Conservation (phyloP, 371 early-diverging fungal genomes). For the Pancytospora epiphaga region DNA sequence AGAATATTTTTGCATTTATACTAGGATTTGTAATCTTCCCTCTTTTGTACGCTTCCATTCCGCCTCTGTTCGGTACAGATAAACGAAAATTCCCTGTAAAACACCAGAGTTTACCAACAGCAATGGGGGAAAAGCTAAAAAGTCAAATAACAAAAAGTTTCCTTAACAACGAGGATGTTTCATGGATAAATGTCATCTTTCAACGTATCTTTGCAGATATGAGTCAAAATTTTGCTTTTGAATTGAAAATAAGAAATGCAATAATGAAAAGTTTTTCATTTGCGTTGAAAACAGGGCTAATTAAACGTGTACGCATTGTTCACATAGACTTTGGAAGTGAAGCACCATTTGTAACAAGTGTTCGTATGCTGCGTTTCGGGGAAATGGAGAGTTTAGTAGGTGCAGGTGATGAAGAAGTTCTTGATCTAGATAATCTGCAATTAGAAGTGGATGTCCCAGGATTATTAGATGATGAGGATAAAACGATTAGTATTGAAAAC, state of each 20-base stretch:
- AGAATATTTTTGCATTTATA: no score
- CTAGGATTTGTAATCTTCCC: no score
- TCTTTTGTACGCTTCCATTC: no score
- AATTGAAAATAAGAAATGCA: slow-evolving; percentile 40
- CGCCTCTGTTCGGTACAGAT: no score
- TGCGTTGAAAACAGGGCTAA: slow-evolving; percentile 33
- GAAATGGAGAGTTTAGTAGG: slow-evolving; percentile 29
- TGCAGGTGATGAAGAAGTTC: background rate
- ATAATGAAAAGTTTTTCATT: slow-evolving; percentile 45
- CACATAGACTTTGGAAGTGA: slow-evolving; percentile 54
- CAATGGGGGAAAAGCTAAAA: no score
- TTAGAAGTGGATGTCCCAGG: no score
- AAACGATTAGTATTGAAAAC: background rate
- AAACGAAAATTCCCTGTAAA: no score
- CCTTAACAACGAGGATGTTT: slow-evolving; percentile 43
- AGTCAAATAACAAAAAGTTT: slow-evolving; percentile 20
- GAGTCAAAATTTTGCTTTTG: slow-evolving; percentile 40
- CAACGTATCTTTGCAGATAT: slow-evolving; percentile 52
- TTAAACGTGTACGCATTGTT: slow-evolving; percentile 45
- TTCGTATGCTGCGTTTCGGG: slow-evolving; percentile 33
- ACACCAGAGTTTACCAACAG: no score
- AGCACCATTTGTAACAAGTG: slow-evolving; percentile 49
- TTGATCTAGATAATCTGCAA: slow-evolving; percentile 5
- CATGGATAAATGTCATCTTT: slow-evolving; percentile 56
- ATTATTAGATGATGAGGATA: slow-evolving; percentile 3